Base-by-base conservation (phyloP, 495 filamentous ascomycete genomes). In the Penicillium argentinense region DNA sequence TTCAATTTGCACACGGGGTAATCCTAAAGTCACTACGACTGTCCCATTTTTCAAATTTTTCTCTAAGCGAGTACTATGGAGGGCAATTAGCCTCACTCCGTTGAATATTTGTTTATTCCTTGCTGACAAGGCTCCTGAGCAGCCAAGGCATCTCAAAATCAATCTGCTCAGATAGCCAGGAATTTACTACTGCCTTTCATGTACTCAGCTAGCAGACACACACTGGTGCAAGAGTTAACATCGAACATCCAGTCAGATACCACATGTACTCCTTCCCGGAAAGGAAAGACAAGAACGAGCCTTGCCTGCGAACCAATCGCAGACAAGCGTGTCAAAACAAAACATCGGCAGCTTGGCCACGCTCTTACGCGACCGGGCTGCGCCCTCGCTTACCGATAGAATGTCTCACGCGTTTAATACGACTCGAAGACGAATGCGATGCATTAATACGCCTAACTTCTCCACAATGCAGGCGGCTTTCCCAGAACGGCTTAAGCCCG, bases 371-470 rank as follows among this genome's bases (percentile, higher is more conserved):
- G 22, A 40, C 32, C 44, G 16, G 33, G 7, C 14, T 46, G 17
- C 14, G 24, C 43, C 43, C 39, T 47, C 44, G 44, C 44, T 47
- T 39, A 42, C 9, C 29, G 1, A 32, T 16, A 38, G 9, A 25
- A 24, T 46, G 17, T 39, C 23, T 22, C 23, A 13, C 16, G 17
- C 24, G 32, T 46, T 46, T 22, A 39, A 22, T 33, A n/a, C 12
- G 13, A 33, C 29, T 14, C 29, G 29, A 33, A n/a, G 17, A 33
- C 29, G 29, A 33, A n/a, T n/a, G n/a, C n/a, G n/a, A n/a, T n/a
- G n/a, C n/a, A n/a, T n/a, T n/a, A n/a, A n/a, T n/a, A n/a, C n/a
- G 16, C 18, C 3, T 33, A 36, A 18, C 33, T 36, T 36, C 33
- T 36, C 33, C 33, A 21, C 17, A 21, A 18, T 8, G 21, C 14